These are phyloP conservation scores for Draba incana DNA, from an alignment of 345 rosid genomes.

Conservation along the genomic window DNA sequence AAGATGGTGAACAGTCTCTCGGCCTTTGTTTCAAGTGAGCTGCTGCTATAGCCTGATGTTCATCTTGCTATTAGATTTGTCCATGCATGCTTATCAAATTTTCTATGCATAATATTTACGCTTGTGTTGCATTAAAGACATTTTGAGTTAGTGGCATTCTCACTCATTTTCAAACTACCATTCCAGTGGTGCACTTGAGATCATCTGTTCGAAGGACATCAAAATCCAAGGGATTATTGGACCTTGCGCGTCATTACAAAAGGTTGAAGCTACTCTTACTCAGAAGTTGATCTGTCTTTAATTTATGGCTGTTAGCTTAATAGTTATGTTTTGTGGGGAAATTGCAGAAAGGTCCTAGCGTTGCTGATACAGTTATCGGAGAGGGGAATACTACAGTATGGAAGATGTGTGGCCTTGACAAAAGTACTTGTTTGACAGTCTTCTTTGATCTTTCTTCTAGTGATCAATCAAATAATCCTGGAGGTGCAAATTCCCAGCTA, in stretches of 20 bases:
- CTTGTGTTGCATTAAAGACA: conserved; percentile 26
- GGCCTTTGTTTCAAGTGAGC: conserved; percentile 96
- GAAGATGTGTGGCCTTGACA: conserved; percentile 99
- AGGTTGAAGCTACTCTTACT: conserved; percentile 54
- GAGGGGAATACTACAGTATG: conserved; percentile 91
- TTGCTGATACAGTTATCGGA: conserved; percentile 82
- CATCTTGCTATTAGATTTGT: conserved; percentile 23
- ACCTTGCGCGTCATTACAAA: conserved; percentile 94
- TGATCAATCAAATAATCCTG: conserved; percentile 66
- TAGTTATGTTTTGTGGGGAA: conserved; percentile 33
- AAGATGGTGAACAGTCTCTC: conserved; percentile 91
- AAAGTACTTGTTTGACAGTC: conserved; percentile 90
- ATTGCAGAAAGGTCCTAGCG: conserved; percentile 92
- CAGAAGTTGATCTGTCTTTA: conserved; percentile 4
- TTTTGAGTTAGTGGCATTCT: conserved; percentile 32
- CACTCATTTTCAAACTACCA: conserved; percentile 31
- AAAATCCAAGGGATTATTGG: conserved; percentile 94
- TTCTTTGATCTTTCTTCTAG: conserved; percentile 91
- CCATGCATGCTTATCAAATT: conserved; percentile 17
- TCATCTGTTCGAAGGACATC: conserved; percentile 90
- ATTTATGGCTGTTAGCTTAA: conserved; percentile 13
- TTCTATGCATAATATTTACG: background rate
- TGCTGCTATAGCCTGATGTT: conserved; percentile 1
- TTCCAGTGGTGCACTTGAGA: conserved; percentile 85
- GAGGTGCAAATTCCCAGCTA: conserved; percentile 71